Evolutionary conservation across 1,284 basidiomycete genomes (phyloP), one percentile per base, ranked within the genome.

Genomic region (Ceratobasidium papillatum): DNA sequence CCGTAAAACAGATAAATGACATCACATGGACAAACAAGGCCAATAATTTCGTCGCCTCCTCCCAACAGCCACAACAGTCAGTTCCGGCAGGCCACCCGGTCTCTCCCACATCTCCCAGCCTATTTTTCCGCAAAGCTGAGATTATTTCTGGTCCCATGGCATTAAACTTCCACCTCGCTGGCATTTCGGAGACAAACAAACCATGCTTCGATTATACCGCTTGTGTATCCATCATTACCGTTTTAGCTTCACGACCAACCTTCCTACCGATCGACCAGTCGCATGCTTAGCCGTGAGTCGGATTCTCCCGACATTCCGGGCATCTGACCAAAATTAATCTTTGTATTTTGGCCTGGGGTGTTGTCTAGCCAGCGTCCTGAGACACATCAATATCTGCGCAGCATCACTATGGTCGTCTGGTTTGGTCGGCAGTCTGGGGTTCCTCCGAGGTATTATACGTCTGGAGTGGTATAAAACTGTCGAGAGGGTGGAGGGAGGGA

Each of bases 311-410:
- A 43, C 59, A 41, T 43, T 43, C 7, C 25, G 38, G 12, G 36
- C 59, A 61, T 61, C 34, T 61, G 59, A 61, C 59, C 59, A 9
- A 61, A 59, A 61, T 61, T 61, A 30, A 61, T 38, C 25, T 61
- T 17, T 41, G 36, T 2, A 36, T 12, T 22, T 19, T 25, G 14
- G n/a, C 30, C 34, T 43, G 41, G 36, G 59, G 17, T 22, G 12
- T 61, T 41, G 59, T 12, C 34, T 41, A 43, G 34, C 38, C 8
- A 43, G 22, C 36, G 19, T 41, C 8, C n/a, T 43, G 59, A 61
- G 4, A 22, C 7, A 11, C 34, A 17, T 22, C 12, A 61, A 38
- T 61, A 41, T 41, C 38, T 22, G 36, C 59, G 59, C 59, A 61
- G 59, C 34, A 59, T 32, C 19, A 7, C 14, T 43, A 12, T 9